Conservation (phyloP, 345 rosid species). For the Boechera divaricarpa region DNA sequence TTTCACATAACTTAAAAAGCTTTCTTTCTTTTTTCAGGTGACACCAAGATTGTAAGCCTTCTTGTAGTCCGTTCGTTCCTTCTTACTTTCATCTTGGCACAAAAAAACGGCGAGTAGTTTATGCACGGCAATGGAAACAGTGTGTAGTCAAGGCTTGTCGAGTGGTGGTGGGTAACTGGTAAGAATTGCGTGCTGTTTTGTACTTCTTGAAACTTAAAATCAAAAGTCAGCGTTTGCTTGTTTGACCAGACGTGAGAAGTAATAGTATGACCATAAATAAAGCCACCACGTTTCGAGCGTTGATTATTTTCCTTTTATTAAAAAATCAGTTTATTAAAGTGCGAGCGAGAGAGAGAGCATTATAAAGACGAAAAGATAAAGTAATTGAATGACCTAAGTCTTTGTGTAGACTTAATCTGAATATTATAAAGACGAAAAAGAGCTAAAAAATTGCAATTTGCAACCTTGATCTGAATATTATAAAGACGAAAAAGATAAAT, state of each 20-base stretch:
- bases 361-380: no score
- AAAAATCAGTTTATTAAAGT: no score
- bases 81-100: not conserved
- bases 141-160: not conserved
- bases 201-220: slow-evolving; percentile 7
- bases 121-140: slow-evolving; percentile 3
- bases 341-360: no score
- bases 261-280: not conserved
- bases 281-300: slow-evolving; percentile 20
- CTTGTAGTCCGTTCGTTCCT: not conserved
- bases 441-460: not conserved
- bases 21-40: slow-evolving; percentile 18
- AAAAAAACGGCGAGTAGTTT: slow-evolving; percentile 23
- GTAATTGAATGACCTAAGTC: no score
- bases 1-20: not conserved
- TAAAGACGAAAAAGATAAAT: not conserved
- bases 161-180: not conserved
- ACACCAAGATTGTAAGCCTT: not conserved
- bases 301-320: not conserved
- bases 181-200: slow-evolving; percentile 11
- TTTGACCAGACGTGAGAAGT: slow-evolving; percentile 24
- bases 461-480: not conserved
- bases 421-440: no score
- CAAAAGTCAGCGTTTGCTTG: slow-evolving; percentile 29
- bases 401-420: no score